Conservation (phyloP, 2,329 filamentous ascomycete genomes). For the Claviceps citrina region DNA sequence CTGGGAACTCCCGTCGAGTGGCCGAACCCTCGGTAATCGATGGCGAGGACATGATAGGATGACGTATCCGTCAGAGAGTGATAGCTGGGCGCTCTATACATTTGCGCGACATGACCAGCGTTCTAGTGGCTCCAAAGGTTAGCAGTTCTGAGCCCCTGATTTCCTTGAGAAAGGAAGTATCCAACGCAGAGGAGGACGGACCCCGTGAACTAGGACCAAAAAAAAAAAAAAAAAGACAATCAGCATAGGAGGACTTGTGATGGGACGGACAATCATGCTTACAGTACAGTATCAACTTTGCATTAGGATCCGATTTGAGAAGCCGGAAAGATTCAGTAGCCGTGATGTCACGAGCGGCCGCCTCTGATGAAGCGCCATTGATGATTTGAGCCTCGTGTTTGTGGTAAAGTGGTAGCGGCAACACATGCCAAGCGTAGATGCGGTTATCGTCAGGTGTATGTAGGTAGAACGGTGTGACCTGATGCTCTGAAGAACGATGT, state of each 20-base stretch:
- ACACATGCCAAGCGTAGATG: conserved; percentile 80
- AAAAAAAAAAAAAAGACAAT: not conserved
- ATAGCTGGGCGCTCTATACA: conserved; percentile 60
- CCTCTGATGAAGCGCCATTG: conserved; percentile 32
- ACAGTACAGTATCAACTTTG: conserved; percentile 50
- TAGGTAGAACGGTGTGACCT: conserved; percentile 75
- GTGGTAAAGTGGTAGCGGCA: conserved; percentile 63
- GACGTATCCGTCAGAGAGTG: conserved; percentile 60
- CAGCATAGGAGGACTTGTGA: not conserved
- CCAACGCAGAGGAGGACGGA: conserved; percentile 15
- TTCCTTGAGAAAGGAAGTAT: not conserved
- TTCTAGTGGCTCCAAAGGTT: conserved; percentile 37
- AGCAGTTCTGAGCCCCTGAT: conserved; percentile 19
- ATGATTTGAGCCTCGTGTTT: conserved; percentile 51
- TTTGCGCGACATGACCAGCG: conserved; percentile 71
- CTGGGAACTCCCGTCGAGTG: conserved; percentile 64
- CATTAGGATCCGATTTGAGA: conserved; percentile 45
- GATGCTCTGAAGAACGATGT: conserved; percentile 43
- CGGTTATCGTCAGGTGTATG: conserved; percentile 58
- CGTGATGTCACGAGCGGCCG: conserved; percentile 32
- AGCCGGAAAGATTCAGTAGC: conserved; percentile 43
- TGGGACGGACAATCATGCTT: conserved; percentile 16
- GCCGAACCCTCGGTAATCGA: conserved; percentile 86
- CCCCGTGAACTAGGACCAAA: conserved; percentile 40
- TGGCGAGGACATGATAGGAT: conserved; percentile 64